Evolutionary conservation across 2,329 filamentous ascomycete genomes (phyloP), one percentile per base, ranked within the genome.

Genomic region (Fusarium sp.): DNA sequence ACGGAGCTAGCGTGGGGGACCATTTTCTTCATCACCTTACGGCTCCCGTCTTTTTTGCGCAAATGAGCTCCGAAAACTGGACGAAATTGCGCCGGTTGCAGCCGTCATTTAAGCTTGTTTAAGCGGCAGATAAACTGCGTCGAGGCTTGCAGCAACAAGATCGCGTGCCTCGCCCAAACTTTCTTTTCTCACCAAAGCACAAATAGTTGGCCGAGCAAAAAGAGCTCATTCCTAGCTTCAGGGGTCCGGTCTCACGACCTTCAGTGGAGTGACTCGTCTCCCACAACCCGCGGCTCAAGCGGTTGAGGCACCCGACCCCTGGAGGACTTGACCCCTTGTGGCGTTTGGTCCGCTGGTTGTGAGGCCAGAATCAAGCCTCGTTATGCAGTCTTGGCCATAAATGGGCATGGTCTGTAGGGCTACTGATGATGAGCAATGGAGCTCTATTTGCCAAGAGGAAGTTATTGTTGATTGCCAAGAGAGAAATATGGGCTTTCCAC

Each of bases 41-140:
- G 44, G 38, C 26, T 41, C 53, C 53, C 41, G 41, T 65, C 22
- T 59, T 44, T 12, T 22, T 44, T 32, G 22, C 51, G 17, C 35
- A 51, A 42, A 48, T 28, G 13, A 30, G 24, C 20, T 51, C 36
- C 44, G 44, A 51, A 30, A 36, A 32, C 41, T 59, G 66, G 56
- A 50, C 35, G 42, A 67, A 36, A 41, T 53, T 45, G 36, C 35
- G 39, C 54, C 61, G 66, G 35, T 63, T 51, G 44, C 50, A 51
- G 13, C 53, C 59, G 11, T n/a, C 32, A 69, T 55, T 74, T 74
- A 74, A 74, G 71, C 71, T 74, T 74, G 71, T 74, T 74, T 74
- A 22, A 39, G 47, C 58, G 54, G 54, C 35, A 73, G 42, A n/a
- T 48, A 54, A 20, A n/a, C 51, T 53, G 30, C 35, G 30, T 30